Evolutionary conservation across 495 filamentous ascomycete genomes (phyloP), one percentile per base, ranked within the genome.

Genomic region (Penicillium nucicola): DNA sequence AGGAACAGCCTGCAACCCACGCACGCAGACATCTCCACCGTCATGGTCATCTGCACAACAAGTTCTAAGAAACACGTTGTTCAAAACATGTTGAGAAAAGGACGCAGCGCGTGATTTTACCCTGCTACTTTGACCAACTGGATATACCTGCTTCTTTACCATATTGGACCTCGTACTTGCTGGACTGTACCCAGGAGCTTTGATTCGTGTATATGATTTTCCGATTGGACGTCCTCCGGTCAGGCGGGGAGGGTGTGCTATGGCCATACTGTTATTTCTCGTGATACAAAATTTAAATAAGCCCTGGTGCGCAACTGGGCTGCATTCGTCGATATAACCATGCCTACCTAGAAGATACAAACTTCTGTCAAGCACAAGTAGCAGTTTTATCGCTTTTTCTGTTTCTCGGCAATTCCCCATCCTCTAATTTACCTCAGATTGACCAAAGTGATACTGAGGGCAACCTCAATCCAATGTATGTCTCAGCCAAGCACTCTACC

Each of bases 11-110:
- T 9, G 44, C 42, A 30, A 46, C 48, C 10, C 50, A 62, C 17
- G 52, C 41, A 13, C 47, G 51, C 30, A 50, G 57, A 45, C 62
- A 63, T 28, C 38, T 40, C 44, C 62, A 65, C 37, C 59, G 60
- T 48, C 64, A 65, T 23, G 60, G 61, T 12, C 66, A 61, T 46
- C 7, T 39, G 37, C 56, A 65, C 53, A 55, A 53, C 28, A 45
- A 35, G 17, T 45, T 52, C 25, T 60, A 53, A 54, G n/a, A 14
- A 6, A 9, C 13, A 9, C 4, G 12, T 14, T 48, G 23, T 7
- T 17, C n/a, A 13, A 19, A 33, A 39, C 17, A 25, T 22, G 1
- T n/a, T 28, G 32, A 45, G 36, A 43, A 20, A 34, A 22, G 28
- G 35, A 51, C 53, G 52, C 47, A 47, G 52, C 38, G 55, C 53